Evolutionary conservation across 345 rosid genomes (phyloP).

Genomic region (Arabidopsis arenosa): DNA sequence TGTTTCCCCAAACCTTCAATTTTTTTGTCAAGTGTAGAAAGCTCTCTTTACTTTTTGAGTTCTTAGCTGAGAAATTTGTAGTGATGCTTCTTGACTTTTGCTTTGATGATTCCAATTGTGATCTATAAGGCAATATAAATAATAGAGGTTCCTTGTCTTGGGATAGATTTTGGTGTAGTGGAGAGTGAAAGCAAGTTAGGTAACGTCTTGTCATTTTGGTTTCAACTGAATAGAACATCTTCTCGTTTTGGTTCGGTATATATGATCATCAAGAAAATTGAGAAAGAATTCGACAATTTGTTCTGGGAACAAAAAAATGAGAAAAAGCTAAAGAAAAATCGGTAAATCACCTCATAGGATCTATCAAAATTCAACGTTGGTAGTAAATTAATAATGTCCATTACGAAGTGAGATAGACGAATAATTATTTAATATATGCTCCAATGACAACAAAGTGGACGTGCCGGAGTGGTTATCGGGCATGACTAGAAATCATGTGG

Average conservation of each 20-base stretch:
- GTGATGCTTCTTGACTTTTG: slow-evolving; percentile 9
- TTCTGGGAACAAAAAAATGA: not conserved
- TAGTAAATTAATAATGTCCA: too few species aligned
- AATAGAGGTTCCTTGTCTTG: slow-evolving; percentile 1
- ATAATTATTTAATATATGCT: too few species aligned
- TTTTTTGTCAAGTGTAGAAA: slow-evolving; percentile 4
- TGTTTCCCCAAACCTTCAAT: slow-evolving; percentile 7
- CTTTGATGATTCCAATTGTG: not conserved
- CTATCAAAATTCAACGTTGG: too few species aligned
- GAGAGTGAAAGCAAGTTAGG: slow-evolving; percentile 4
- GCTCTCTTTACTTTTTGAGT: not conserved
- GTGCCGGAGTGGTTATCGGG: slow-evolving; percentile 63
- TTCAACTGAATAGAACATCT: not conserved
- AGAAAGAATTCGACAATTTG: not conserved
- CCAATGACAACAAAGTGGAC: slow-evolving; percentile 13
- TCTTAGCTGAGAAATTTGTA: slow-evolving; percentile 6
- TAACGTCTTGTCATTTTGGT: slow-evolving; percentile 19
- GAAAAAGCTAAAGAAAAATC: not conserved
- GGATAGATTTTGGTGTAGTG: slow-evolving; percentile 8
- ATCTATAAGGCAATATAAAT: not conserved
- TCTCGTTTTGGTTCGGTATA: not conserved
- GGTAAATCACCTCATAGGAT: too few species aligned
- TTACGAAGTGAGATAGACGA: too few species aligned
- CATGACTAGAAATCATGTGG: slow-evolving; percentile 95
- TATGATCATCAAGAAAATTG: not conserved